phyloP scores from a whole-genome alignment of 345 rosid species.

The Hevea brasiliensis region DNA sequence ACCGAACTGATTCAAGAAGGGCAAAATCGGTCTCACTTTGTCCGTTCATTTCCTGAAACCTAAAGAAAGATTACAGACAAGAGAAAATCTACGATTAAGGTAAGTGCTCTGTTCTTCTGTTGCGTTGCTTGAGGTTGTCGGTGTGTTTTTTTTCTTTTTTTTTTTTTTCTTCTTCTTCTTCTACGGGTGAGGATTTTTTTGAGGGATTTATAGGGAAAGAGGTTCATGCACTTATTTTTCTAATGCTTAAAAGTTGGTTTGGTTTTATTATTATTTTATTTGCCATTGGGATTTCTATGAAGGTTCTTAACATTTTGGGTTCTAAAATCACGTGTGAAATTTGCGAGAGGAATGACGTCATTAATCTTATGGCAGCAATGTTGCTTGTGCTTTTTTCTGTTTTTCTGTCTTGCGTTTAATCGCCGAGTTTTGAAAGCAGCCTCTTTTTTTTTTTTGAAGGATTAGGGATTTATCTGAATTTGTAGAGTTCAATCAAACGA shows the following conservation, averaged over 20 bases:
- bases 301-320: not conserved
- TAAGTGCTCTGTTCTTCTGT: not conserved
- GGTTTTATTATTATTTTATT: not conserved
- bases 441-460: not conserved
- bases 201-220: slow-evolving; percentile 22
- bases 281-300: not conserved
- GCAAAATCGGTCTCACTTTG: slow-evolving; percentile 50
- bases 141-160: not conserved
- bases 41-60: slow-evolving; percentile 38
- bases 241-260: not conserved
- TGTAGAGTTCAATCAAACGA: not conserved
- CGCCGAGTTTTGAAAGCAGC: not conserved
- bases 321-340: slow-evolving; percentile 8
- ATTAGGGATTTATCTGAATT: not conserved
- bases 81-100: not conserved
- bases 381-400: slow-evolving; percentile 13
- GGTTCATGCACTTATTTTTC: slow-evolving; percentile 37
- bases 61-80: no score
- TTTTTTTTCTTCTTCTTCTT: not conserved
- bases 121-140: no score
- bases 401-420: not conserved
- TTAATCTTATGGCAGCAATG: slow-evolving; percentile 11
- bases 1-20: slow-evolving; percentile 52
- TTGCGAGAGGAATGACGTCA: not conserved
- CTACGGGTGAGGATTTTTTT: not conserved